Percentiles rank a stretch among this genome's conserved stretches.
Conservation (phyloP, 345 rosid genomes). For the Abelmoschus esculentus region DNA sequence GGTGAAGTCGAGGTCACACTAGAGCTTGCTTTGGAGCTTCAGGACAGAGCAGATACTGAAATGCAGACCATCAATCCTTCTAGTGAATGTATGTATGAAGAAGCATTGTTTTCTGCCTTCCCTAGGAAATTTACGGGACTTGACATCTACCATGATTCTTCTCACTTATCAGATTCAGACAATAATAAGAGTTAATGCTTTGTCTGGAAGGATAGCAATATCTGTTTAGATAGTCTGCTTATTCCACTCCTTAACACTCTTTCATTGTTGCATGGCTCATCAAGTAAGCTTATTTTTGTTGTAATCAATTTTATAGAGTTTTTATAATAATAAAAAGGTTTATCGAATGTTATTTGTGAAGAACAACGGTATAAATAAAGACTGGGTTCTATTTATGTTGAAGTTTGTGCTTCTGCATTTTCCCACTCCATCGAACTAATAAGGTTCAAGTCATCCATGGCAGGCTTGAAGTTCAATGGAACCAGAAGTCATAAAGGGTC, state of each 20-base stretch:
- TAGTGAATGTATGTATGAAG: background rate
- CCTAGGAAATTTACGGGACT: background rate
- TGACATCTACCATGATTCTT: background rate
- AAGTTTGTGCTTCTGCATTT: too few relatives aligned
- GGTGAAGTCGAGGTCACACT: conserved; percentile 4
- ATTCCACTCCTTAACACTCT: background rate
- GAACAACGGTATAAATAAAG: background rate
- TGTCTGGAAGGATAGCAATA: background rate
- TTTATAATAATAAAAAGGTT: too few relatives aligned
- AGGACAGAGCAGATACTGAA: conserved; percentile 5
- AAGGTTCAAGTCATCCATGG: too few relatives aligned
- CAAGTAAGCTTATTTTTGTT: background rate
- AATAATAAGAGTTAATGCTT: background rate
- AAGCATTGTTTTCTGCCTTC: background rate
- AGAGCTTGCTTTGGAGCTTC: conserved; percentile 11
- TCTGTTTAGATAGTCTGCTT: background rate
- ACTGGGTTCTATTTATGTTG: too few relatives aligned
- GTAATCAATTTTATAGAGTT: too few relatives aligned
- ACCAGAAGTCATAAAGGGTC: too few relatives aligned
- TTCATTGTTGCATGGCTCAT: too few relatives aligned
- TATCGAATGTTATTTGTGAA: too few relatives aligned
- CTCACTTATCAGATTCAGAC: background rate
- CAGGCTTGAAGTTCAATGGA: too few relatives aligned
- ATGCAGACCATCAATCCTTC: background rate
- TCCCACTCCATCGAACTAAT: too few relatives aligned